Base-by-base conservation (phyloP, 2,329 filamentous ascomycete genomes). In the Thielaviopsis populi region DNA sequence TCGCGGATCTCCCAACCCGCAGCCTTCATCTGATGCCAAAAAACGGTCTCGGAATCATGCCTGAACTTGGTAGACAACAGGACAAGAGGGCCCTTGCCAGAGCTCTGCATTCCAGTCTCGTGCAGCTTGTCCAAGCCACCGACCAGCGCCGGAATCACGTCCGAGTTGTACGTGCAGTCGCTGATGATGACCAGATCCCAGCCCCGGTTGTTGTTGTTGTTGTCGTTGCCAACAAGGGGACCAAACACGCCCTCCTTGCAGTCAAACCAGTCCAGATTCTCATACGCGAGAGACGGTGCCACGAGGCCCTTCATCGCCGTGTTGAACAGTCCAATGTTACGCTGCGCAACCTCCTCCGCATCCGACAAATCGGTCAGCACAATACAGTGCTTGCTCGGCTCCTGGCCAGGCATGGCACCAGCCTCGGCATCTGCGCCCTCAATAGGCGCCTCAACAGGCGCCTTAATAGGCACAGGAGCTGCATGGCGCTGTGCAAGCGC, bases 141-240 rank as follows among this genome's bases (percentile, higher is more conserved):
- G 3, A 83, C 77, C 24, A 84, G 74, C 1, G 79, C 75, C 1
- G 79, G 77, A 30, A 84, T 72, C 67, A 77, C 78, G 69, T 83
- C 81, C 62, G 77, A 78, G 66, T 84, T 84, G 74, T 84, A 84
- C 0, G 81, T 83, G 75, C 82, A 83, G 70, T 84, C 82, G 69
- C 80, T 83, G 24, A 84, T 72, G 62, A 82, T 74, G 58, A 83
- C 69, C 4, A 83, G 71, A 65, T 83, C 78, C 80, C 80, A 84
- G 1, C 70, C n/a, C 27, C 37, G 66, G 1, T 43, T 37, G 13
- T 70, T 72, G 0, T 73, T 71, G n/a, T 68, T 67, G 1, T 43
- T 37, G 13, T 70, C 72, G 0, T 73, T 71, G n/a, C 68, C 67
- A 1, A 74, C 74, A 27, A 74, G 69, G 0, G 72, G 68, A 0